Evolutionary conservation across 2,329 filamentous ascomycete genomes (phyloP).

Genomic region (Periconia sp.): DNA sequence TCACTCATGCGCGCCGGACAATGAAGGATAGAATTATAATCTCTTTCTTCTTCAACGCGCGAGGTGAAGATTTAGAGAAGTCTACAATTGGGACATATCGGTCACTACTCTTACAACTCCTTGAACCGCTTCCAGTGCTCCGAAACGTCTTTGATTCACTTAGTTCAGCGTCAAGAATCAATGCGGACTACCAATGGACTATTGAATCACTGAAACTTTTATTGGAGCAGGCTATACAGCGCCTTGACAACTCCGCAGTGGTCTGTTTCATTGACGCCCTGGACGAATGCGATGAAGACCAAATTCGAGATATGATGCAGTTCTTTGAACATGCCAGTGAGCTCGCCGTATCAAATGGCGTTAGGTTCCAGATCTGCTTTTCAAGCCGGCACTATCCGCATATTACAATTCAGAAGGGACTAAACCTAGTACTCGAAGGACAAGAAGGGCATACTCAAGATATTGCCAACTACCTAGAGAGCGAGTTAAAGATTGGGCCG

Average conservation of each 20-base stretch:
- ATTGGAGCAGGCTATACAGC: constrained; percentile 9
- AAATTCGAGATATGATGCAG: constrained; percentile 50
- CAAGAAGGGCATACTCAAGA: constrained; percentile 43
- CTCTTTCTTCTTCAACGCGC: constrained; percentile 23
- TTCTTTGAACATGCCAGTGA: constrained; percentile 49
- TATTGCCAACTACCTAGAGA: constrained; percentile 27
- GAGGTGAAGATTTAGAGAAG: constrained; percentile 13
- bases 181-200: constrained; percentile 2
- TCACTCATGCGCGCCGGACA: neutral
- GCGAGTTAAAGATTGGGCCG: constrained; percentile 18
- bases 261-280: constrained; percentile 47
- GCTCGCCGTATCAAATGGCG: constrained; percentile 4
- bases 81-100: constrained; percentile 18
- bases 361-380: constrained; percentile 47
- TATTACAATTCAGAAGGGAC: constrained; percentile 37
- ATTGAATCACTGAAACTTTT: constrained; percentile 10
- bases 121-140: constrained; percentile 8
- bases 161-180: neutral
- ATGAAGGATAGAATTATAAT: constrained; percentile 1
- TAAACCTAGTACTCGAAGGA: constrained; percentile 37
- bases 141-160: constrained; percentile 4
- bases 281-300: constrained; percentile 53
- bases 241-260: constrained; percentile 10
- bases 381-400: constrained; percentile 57
- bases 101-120: constrained; percentile 20